A percentile compares a stretch with the other conserved stretches of the same genome.
These are phyloP conservation scores for Aristolochia fimbriata DNA, from an alignment of 164 flowering plant genomes.

Conservation along the genomic window DNA sequence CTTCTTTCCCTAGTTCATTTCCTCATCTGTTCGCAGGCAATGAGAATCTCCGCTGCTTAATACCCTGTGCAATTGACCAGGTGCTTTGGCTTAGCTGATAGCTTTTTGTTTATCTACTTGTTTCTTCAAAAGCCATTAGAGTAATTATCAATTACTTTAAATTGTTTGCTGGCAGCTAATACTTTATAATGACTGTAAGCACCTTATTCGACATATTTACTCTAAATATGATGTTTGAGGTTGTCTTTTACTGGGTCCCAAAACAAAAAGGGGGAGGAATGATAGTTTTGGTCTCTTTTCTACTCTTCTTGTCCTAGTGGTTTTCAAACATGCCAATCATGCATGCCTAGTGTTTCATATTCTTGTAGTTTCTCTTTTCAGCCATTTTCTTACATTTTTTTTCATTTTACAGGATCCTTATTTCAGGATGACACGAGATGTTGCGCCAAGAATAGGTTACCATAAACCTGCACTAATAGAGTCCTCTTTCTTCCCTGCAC, in stretches of 20 bases:
- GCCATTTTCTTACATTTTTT: not conserved
- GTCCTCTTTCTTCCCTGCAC: conserved; percentile 86
- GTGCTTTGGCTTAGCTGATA: conserved; percentile 18
- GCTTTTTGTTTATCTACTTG: not conserved
- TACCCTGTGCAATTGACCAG: conserved; percentile 99
- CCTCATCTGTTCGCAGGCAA: conserved; percentile 81
- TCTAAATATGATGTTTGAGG: too few relatives aligned
- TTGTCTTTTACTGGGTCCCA: too few relatives aligned
- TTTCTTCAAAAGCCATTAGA: not conserved
- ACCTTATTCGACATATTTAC: too few relatives aligned
- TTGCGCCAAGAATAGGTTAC: conserved; percentile 91
- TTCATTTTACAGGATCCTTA: conserved; percentile 81
- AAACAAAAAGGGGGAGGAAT: too few relatives aligned
- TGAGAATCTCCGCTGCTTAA: conserved; percentile 76
- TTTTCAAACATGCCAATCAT: too few relatives aligned
- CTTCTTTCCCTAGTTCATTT: conserved; percentile 93
- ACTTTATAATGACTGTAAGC: too few relatives aligned
- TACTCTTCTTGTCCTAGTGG: too few relatives aligned
- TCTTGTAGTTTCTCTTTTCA: too few relatives aligned
- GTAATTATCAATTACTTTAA: not conserved
- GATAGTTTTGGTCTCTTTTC: too few relatives aligned
- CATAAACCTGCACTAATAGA: conserved; percentile 92
- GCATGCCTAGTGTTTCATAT: too few relatives aligned
- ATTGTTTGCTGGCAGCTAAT: too few relatives aligned
- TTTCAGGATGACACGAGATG: conserved; percentile 98